These are phyloP conservation scores for Medicago lupulina DNA, from an alignment of 306 rosid genomes.

Conservation along the genomic window DNA sequence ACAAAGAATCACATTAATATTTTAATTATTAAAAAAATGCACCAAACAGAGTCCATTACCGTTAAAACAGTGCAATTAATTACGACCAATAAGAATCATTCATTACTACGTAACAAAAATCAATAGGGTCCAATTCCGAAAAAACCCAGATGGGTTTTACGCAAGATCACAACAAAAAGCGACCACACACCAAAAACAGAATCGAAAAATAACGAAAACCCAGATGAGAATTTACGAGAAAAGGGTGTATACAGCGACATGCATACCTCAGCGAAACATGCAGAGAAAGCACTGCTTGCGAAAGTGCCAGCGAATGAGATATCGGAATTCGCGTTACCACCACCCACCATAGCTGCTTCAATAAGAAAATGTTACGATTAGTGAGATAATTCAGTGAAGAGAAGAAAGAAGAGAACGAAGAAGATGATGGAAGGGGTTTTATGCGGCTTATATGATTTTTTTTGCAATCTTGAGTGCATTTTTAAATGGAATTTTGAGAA, in stretches of 20 bases:
- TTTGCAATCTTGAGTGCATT: background rate
- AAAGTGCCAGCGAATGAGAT: constrained; percentile 74
- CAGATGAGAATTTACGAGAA: constrained; percentile 14
- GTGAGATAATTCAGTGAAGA: too few species aligned
- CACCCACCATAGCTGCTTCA: constrained; percentile 64
- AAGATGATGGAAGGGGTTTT: background rate
- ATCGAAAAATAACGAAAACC: background rate
- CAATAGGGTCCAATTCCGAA: background rate
- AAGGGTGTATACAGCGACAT: background rate
- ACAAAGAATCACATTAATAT: background rate
- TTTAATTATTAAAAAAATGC: background rate
- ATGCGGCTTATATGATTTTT: background rate
- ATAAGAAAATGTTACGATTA: constrained; percentile 7
- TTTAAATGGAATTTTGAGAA: too few species aligned
- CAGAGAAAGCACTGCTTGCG: constrained; percentile 79
- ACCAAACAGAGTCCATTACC: constrained; percentile 13
- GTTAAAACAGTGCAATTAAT: background rate
- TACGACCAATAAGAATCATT: background rate
- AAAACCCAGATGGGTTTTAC: background rate
- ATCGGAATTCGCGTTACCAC: constrained; percentile 62
- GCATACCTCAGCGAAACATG: constrained; percentile 78
- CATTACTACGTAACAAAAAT: background rate
- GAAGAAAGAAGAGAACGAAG: background rate
- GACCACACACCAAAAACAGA: background rate
- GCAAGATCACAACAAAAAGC: constrained; percentile 26